These are phyloP conservation scores for Phytophthora rubi DNA, from an alignment of 352 stramenopile species.

Conservation along the genomic window DNA sequence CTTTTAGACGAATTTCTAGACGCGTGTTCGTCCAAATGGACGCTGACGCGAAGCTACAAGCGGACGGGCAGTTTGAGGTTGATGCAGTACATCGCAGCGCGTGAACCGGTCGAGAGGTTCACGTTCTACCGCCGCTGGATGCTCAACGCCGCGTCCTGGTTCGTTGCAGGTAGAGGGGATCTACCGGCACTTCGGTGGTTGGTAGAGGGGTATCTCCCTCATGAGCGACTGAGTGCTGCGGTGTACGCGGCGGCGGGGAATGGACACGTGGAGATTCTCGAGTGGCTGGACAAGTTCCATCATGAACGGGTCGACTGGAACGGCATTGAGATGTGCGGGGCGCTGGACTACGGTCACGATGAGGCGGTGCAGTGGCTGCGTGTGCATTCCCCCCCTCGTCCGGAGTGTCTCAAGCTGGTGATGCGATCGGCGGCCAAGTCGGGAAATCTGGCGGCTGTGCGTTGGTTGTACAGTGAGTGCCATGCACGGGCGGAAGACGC, in stretches of 20 bases:
- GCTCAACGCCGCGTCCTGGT: conserved; percentile 28
- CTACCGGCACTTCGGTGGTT: conserved; percentile 34
- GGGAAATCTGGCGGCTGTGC: conserved; percentile 20
- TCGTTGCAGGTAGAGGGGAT: conserved; percentile 27
- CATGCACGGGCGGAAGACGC: conserved; percentile 19
- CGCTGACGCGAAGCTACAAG: conserved; percentile 26
- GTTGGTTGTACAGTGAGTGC: conserved; percentile 25
- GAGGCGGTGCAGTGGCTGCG: conserved; percentile 53
- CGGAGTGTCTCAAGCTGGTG: conserved; percentile 30
- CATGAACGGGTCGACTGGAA: conserved; percentile 26
- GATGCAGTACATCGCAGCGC: conserved; percentile 29
- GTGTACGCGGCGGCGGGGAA: conserved; percentile 37
- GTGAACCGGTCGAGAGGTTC: neutral
- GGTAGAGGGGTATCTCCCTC: conserved; percentile 16
- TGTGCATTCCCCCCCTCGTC: conserved; percentile 27
- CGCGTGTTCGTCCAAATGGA: conserved; percentile 26
- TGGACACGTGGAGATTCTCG: conserved; percentile 27
- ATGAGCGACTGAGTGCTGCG: conserved; percentile 11
- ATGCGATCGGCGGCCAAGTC: conserved; percentile 26
- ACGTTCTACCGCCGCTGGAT: conserved; percentile 37
- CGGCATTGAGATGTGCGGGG: conserved; percentile 35
- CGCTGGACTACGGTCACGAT: conserved; percentile 49
- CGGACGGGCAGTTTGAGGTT: conserved; percentile 22
- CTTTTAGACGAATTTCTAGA: conserved; percentile 36
- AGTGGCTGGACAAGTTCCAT: conserved; percentile 26